These are phyloP conservation scores for Nelumbo lutea DNA, from an alignment of 164 flowering plant genomes.

Conservation along the genomic window DNA sequence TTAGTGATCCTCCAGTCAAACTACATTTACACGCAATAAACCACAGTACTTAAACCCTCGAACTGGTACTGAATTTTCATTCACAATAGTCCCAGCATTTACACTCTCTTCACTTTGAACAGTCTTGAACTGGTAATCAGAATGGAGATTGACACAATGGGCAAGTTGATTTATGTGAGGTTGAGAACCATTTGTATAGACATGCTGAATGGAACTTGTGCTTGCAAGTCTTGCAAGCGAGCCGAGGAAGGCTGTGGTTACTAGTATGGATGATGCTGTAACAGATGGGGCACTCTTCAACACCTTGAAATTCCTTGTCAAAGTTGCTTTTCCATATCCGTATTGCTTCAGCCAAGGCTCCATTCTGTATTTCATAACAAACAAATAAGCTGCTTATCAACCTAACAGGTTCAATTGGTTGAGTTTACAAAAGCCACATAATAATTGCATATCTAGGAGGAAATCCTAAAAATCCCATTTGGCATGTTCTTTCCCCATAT, in stretches of 20 bases:
- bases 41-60: too few species aligned
- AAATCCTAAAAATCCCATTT: neutral
- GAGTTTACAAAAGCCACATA: neutral
- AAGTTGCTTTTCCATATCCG: constrained; percentile 82
- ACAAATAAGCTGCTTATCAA: neutral
- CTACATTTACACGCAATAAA: too few species aligned
- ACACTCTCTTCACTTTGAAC: neutral
- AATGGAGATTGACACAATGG: constrained; percentile 97
- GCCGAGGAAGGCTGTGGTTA: constrained; percentile 82
- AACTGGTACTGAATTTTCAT: too few species aligned
- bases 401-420: neutral
- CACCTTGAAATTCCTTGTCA: constrained; percentile 93
- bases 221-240: constrained; percentile 97
- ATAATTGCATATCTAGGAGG: neutral
- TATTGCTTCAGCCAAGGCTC: constrained; percentile 91
- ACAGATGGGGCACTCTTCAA: constrained; percentile 98
- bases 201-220: constrained; percentile 96
- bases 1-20: too few species aligned
- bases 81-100: neutral
- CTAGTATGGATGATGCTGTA: constrained; percentile 90
- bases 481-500: neutral
- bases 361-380: constrained; percentile 53
- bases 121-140: constrained; percentile 22
- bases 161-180: constrained; percentile 91
- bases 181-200: constrained; percentile 96